Base-by-base conservation (phyloP, 352 stramenopile genomes). In the Pythium brassicae region DNA sequence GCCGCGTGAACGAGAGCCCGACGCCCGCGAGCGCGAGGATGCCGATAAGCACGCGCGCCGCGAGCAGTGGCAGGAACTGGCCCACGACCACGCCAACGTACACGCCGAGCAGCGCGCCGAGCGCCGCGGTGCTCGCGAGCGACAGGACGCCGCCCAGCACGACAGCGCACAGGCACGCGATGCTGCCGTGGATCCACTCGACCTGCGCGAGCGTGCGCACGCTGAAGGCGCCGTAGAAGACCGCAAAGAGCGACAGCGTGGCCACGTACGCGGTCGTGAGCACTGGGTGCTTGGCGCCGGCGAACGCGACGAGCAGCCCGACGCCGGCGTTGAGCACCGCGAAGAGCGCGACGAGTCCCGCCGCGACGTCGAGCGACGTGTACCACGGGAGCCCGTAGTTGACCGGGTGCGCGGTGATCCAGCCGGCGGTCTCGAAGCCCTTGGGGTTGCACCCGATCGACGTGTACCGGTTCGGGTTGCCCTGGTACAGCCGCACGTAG, bases 401-500 rank as follows among this genome's bases (percentile, higher is more conserved):
- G 10, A 92, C 86, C 2, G 86, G 86, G 66, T 98, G 89, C 40
- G 76, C 68, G 44, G 89, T 89, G 63, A 99, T 98, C 80, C 86
- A 99, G 15, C 87, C 64, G 6, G 69, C 81, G 14, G 95, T 98
- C 20, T 92, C 93, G 53, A 92, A 98, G 3, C 79, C 76, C 20
- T 76, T 61, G 7, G 96, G 93, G 62, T 97, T 94, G 74, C 96
- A 99, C 0, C 96, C 96, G 8, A 96, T 64, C 29, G 94, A 96
- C 57, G 96, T 97, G 50, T 91, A 92, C 37, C 83, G 72, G 64
- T 97, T 89, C 65, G 89, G 69, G 42, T 89, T 89, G 47, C 83
- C 91, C 67, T 98, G 94, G 59, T 98, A 98, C 22, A 98, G 78
- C 25, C 95, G 89, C 7, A 98, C 84, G 55, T 95, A 97, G 69